Evolutionary conservation across 106 monocot species (phyloP), one percentile per base, ranked within the genome.

Genomic region (Dendrobium huoshanense): DNA sequence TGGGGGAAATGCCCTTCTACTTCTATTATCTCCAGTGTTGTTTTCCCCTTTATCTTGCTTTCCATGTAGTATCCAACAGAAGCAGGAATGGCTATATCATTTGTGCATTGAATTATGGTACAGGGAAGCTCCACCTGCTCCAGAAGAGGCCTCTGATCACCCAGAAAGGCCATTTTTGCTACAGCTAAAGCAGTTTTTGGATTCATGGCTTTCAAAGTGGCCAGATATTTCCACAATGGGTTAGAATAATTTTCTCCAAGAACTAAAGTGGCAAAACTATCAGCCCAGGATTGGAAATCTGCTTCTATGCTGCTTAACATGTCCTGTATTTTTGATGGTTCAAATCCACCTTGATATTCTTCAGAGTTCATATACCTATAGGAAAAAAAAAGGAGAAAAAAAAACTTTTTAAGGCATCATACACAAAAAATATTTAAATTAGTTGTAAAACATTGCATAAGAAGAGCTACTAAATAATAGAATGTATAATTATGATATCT

Each of bases 31-130:
- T 81, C 73, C 22, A 75, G 37, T 22, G 37, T 13, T 0, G 74
- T 67, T 19, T n/a, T 58, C 41, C 55, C 81, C 55, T 81, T 81
- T 40, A 81, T 49, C 56, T 81, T 81, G 56, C 81, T 51, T 74
- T 55, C 7, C 81, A 81, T 81, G 22, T 81, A 81, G 17, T 42
- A 4, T 0, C 67, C 81, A 6, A 81, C 81, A 2, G 55, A 20
- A 2, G 56, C 15, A 4, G 81, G 74, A 8, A 81, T 73, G 3
- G 74, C 81, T 0, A 75, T 25, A 41, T 81, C 81, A 5, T 73
- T 19, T 9, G 74, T 7, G 74, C 74, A 73, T 16, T 81, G 81
- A 9, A 81, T 58, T 33, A 81, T 75, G 42, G 81, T 81, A 56
- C 81, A 74, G 20, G 55, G 73, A 25, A 51, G 47, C 81, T 75